These are phyloP conservation scores for Termitomyces titanicus DNA, from an alignment of 768 basidiomycete species.

Conservation along the genomic window DNA sequence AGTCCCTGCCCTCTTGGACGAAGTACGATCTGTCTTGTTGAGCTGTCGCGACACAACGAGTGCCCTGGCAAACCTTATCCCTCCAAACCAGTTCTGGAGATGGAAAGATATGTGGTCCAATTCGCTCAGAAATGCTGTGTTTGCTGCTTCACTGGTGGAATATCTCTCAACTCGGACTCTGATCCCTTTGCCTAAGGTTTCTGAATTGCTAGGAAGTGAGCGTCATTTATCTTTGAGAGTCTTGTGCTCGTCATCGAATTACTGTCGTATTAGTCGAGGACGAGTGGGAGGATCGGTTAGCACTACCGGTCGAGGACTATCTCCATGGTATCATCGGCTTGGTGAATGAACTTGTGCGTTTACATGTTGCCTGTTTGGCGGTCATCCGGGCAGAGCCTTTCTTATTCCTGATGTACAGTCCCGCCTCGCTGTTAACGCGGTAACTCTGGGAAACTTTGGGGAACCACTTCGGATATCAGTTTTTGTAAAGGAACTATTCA, in stretches of 20 bases:
- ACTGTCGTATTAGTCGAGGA: conserved; percentile 57
- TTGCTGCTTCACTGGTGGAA: conserved; percentile 60
- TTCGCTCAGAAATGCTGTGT: conserved; percentile 64
- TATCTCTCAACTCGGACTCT: conserved; percentile 60
- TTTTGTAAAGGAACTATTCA: conserved; percentile 78
- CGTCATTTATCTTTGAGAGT: neutral
- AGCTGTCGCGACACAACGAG: conserved; percentile 50
- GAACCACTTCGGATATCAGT: conserved; percentile 73
- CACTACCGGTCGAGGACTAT: conserved; percentile 73
- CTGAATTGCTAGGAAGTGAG: conserved; percentile 67
- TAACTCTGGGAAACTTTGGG: conserved; percentile 80
- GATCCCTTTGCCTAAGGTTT: conserved; percentile 49
- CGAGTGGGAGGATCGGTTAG: conserved; percentile 66
- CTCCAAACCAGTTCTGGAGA: conserved; percentile 73
- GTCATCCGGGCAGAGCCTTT: neutral
- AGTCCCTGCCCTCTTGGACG: conserved; percentile 62
- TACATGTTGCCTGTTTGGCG: neutral
- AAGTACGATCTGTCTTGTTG: conserved; percentile 50
- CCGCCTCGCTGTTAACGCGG: conserved; percentile 73
- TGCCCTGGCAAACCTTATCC: conserved; percentile 56
- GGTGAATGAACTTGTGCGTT: conserved; percentile 74
- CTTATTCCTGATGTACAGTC: conserved; percentile 41
- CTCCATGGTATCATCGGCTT: conserved; percentile 75
- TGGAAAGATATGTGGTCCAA: conserved; percentile 85
- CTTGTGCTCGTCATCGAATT: conserved; percentile 1